These are phyloP conservation scores for Berkeleyomyces rouxiae DNA, from an alignment of 2,329 filamentous ascomycete species.

Conservation along the genomic window DNA sequence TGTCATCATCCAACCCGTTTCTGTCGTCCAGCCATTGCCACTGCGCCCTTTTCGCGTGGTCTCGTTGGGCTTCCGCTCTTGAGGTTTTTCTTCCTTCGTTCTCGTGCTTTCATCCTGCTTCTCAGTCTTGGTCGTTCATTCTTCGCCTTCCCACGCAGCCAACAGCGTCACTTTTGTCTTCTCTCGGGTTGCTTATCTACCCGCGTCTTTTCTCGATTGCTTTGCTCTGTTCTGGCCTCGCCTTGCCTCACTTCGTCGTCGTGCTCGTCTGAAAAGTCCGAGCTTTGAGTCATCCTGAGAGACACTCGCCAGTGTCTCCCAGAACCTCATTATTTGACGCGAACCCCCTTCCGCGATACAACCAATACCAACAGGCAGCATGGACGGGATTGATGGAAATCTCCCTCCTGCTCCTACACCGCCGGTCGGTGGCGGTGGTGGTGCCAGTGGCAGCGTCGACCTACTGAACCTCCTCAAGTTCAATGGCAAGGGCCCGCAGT, in stretches of 20 bases:
- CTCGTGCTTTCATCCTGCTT: background rate
- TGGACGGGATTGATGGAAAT: constrained; percentile 16
- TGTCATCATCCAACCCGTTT: background rate
- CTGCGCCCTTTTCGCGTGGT: background rate
- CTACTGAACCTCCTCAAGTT: constrained; percentile 47
- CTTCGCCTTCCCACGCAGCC: background rate
- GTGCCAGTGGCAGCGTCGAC: constrained; percentile 23
- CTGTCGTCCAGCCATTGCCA: background rate
- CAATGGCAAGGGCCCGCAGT: constrained; percentile 24
- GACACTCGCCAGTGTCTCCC: constrained; percentile 7
- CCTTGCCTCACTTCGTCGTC: constrained; percentile 5
- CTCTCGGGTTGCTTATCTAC: background rate
- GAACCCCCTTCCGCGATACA: constrained; percentile 1
- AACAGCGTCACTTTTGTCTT: background rate
- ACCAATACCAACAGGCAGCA: background rate
- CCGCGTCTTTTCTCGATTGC: background rate
- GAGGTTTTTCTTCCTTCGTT: background rate
- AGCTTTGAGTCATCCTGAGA: constrained; percentile 15
- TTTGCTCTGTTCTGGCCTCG: background rate
- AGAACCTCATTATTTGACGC: constrained; percentile 5
- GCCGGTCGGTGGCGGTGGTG: constrained; percentile 22
- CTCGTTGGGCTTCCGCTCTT: background rate
- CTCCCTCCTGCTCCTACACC: constrained; percentile 36
- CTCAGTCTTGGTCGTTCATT: background rate
- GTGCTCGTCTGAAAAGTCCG: constrained; percentile 13